These are phyloP conservation scores for Fusarium gaditjirri DNA, from an alignment of 2,329 filamentous ascomycete species.

Conservation along the genomic window DNA sequence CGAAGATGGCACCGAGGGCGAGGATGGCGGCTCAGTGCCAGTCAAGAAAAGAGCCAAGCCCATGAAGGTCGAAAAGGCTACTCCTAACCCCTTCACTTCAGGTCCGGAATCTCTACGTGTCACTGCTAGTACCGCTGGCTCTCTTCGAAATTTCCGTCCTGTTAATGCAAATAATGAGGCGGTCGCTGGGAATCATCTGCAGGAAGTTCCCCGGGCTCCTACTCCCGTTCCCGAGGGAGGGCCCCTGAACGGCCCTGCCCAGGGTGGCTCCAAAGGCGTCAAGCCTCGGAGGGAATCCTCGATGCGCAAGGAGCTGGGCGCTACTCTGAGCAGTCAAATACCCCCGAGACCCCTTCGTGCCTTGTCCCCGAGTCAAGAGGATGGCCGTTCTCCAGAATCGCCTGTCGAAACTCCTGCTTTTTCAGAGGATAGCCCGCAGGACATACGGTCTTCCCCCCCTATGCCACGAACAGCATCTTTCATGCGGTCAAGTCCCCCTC, in stretches of 20 bases:
- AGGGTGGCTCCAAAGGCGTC: slow-evolving; percentile 44
- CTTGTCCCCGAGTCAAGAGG: slow-evolving; percentile 59
- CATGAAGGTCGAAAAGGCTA: slow-evolving; percentile 77
- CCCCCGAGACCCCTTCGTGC: slow-evolving; percentile 52
- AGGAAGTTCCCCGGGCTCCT: slow-evolving; percentile 79
- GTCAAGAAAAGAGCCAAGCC: slow-evolving; percentile 80
- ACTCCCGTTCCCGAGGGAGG: slow-evolving; percentile 74
- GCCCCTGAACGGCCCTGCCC: slow-evolving; percentile 46
- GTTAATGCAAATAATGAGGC: slow-evolving; percentile 63
- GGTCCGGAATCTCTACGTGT: slow-evolving; percentile 85
- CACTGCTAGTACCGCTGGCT: slow-evolving; percentile 90
- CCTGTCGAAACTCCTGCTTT: slow-evolving; percentile 62
- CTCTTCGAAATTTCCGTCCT: slow-evolving; percentile 85
- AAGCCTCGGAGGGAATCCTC: slow-evolving; percentile 69
- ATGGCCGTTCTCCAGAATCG: slow-evolving; percentile 66
- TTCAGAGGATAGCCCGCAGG: slow-evolving; percentile 76
- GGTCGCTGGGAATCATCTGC: slow-evolving; percentile 64
- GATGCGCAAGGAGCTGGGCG: slow-evolving; percentile 62
- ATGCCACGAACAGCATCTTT: slow-evolving; percentile 71
- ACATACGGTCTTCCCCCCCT: slow-evolving; percentile 91
- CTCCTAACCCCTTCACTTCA: slow-evolving; percentile 76
- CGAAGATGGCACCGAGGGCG: slow-evolving; percentile 72
- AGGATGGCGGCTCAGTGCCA: slow-evolving; percentile 57
- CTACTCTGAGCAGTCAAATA: slow-evolving; percentile 59
- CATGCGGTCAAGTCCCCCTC: slow-evolving; percentile 69